These are phyloP conservation scores for Ceratocystis colombiana DNA, from an alignment of 2,329 filamentous ascomycete species.

Conservation along the genomic window DNA sequence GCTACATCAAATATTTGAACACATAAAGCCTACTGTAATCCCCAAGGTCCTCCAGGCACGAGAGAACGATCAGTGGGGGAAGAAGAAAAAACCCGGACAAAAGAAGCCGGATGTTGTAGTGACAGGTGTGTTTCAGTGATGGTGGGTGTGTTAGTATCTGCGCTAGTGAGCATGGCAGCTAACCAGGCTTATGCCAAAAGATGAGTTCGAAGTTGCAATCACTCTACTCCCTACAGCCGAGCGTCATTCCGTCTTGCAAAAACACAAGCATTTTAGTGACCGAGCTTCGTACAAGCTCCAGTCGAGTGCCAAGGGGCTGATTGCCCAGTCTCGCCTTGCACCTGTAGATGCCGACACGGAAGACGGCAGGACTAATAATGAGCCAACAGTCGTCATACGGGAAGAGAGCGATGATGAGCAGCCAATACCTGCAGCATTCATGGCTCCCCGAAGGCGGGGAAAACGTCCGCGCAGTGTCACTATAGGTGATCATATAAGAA, in stretches of 20 bases:
- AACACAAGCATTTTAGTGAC: constrained; percentile 60
- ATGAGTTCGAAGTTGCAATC: constrained; percentile 91
- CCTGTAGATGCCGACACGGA: constrained; percentile 20
- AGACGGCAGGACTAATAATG: neutral
- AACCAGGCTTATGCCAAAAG: constrained; percentile 38
- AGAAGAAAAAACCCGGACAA: constrained; percentile 62
- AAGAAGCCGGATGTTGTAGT: constrained; percentile 66
- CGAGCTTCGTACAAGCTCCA: constrained; percentile 30
- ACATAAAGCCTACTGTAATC: constrained; percentile 72
- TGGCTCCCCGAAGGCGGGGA: constrained; percentile 28
- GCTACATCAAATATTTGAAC: constrained; percentile 72
- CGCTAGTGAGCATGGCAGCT: constrained; percentile 1
- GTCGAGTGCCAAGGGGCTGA: constrained; percentile 26
- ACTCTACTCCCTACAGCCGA: constrained; percentile 81
- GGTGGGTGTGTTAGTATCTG: neutral
- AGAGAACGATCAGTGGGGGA: constrained; percentile 46
- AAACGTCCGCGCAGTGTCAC: constrained; percentile 5
- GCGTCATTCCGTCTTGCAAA: constrained; percentile 75
- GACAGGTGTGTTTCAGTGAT: constrained; percentile 48
- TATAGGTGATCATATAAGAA: neutral
- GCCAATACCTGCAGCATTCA: constrained; percentile 31
- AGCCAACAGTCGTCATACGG: neutral
- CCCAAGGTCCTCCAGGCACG: constrained; percentile 86
- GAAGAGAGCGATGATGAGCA: constrained; percentile 32
- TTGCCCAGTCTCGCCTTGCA: constrained; percentile 18